Evolutionary conservation across 1,284 basidiomycete species (phyloP).

Genomic region (Ceratobasidium sp.): DNA sequence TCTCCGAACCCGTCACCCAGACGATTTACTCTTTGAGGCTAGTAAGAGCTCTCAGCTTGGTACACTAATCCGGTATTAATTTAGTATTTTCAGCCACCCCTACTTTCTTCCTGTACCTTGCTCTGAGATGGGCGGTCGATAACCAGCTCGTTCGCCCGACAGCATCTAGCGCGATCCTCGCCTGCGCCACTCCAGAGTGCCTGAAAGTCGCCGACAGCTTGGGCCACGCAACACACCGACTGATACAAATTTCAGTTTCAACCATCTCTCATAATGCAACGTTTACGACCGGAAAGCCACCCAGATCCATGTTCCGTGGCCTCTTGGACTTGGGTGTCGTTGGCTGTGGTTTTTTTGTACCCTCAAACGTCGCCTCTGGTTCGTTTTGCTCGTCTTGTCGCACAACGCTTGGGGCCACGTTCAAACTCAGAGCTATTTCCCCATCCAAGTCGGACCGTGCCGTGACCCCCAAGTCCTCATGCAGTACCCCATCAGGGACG

Average conservation of each 20-base stretch:
- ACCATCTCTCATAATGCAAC: background rate
- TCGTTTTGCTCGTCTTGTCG: too few relatives aligned
- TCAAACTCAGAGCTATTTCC: too few relatives aligned
- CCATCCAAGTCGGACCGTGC: background rate
- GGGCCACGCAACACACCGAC: background rate
- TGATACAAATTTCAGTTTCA: background rate
- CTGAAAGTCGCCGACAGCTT: background rate
- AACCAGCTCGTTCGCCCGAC: background rate
- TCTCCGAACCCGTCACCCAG: background rate
- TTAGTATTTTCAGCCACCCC: background rate
- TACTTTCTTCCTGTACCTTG: background rate
- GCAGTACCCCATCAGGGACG: slow-evolving; percentile 21
- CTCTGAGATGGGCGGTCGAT: background rate
- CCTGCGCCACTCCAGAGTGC: background rate
- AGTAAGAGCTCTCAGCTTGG: background rate
- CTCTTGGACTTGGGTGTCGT: too few relatives aligned
- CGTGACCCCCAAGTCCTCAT: background rate
- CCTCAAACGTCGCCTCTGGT: too few relatives aligned
- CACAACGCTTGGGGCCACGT: too few relatives aligned
- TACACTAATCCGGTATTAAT: background rate
- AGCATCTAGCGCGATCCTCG: too few relatives aligned
- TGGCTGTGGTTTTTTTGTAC: too few relatives aligned
- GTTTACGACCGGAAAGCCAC: background rate
- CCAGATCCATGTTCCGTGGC: background rate
- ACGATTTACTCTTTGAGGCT: background rate